phyloP scores from a whole-genome alignment of 2,329 filamentous ascomycete species.

The Aaosphaeria pasadenensis region DNA sequence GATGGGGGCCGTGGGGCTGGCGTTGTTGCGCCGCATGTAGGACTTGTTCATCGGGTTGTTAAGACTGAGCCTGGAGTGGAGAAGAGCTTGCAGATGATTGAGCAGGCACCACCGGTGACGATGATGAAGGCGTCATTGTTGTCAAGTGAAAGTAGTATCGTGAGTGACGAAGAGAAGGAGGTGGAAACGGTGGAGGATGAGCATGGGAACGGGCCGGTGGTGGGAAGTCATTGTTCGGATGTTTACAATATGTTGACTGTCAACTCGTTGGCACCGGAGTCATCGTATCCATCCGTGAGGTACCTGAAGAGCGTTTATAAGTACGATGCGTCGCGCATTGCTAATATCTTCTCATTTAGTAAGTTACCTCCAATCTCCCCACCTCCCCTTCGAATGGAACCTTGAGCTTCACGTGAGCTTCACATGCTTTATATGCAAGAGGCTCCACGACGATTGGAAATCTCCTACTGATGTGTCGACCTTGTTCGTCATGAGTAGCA shows the following conservation, averaged over 20 bases:
- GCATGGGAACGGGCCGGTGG: no score
- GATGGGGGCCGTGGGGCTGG: not conserved
- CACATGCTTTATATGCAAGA: no score
- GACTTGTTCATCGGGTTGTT: not conserved
- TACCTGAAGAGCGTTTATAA: not conserved
- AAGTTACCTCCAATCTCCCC: not conserved
- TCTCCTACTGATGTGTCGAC: not conserved
- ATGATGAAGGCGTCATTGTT: no score
- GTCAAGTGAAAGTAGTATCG: no score
- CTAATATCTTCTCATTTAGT: not conserved
- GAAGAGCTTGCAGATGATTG: not conserved
- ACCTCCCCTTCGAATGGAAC: not conserved
- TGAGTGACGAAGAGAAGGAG: no score
- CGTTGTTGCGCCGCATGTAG: no score
- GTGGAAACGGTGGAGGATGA: no score
- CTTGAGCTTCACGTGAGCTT: no score
- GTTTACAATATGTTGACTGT: not conserved
- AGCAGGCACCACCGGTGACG: not conserved
- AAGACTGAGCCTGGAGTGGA: not conserved
- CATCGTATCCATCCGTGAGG: not conserved
- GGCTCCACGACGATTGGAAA: not conserved
- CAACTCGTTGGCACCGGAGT: not conserved
- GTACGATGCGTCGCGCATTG: not conserved
- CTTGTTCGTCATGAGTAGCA: not conserved
- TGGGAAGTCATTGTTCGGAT: no score